Percentiles rank a stretch among this genome's conserved stretches.
Evolutionary conservation across 2,329 filamentous ascomycete species (phyloP).

Genomic region (Dryadomyces quercus-mongolicae): DNA sequence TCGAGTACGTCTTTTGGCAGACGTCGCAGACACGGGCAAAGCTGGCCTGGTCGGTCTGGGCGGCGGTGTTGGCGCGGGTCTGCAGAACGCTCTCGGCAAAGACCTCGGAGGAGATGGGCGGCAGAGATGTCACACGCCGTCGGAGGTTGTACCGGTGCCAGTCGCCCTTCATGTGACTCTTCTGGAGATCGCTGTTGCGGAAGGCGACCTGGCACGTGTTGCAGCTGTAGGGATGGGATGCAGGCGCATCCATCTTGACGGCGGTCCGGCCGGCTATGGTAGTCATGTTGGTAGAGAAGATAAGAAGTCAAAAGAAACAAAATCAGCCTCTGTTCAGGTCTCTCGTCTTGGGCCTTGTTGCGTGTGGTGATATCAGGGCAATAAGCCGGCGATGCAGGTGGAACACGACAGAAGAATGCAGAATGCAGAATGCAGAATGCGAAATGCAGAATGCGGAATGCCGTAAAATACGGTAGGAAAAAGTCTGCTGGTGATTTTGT

Average conservation of each 20-base stretch:
- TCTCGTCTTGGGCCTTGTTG: too few species aligned
- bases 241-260: slow-evolving; percentile 19
- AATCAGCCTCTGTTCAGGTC: too few species aligned
- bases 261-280: slow-evolving; percentile 28
- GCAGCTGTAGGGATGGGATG: slow-evolving; percentile 86
- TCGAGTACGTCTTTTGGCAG: slow-evolving; percentile 90
- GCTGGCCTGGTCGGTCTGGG: slow-evolving; percentile 75
- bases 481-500: not conserved
- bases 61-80: slow-evolving; percentile 72
- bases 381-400: too few species aligned
- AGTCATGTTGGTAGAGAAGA: slow-evolving; percentile 29
- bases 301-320: not conserved
- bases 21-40: slow-evolving; percentile 74
- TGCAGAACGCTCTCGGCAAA: slow-evolving; percentile 95
- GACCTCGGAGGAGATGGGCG: slow-evolving; percentile 80
- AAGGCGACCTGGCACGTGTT: slow-evolving; percentile 98
- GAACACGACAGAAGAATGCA: too few species aligned
- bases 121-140: slow-evolving; percentile 78
- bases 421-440: too few species aligned
- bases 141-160: slow-evolving; percentile 99
- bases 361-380: too few species aligned
- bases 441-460: not conserved
- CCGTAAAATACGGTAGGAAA: too few species aligned
- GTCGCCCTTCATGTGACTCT: slow-evolving; percentile 94
- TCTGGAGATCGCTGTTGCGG: slow-evolving; percentile 82